phyloP scores from a whole-genome alignment of 2,329 filamentous ascomycete genomes.

The Aspergillus ochraceus region DNA sequence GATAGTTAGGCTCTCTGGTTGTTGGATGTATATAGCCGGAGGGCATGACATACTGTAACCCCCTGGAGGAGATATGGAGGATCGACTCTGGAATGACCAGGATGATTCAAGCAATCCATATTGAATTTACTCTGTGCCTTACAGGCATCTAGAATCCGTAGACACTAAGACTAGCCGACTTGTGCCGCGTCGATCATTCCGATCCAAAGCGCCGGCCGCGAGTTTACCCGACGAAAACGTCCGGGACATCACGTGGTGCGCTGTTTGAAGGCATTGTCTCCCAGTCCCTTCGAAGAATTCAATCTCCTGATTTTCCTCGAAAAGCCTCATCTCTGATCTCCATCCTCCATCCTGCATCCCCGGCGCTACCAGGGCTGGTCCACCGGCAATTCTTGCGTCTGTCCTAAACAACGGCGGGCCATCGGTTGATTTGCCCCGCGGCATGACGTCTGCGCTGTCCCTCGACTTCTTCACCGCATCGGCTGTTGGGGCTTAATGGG shows the following conservation, averaged over 20 bases:
- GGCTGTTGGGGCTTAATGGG: slow-evolving; percentile 17
- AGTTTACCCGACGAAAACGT: slow-evolving; percentile 25
- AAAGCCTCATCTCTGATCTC: background rate
- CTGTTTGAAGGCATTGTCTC: slow-evolving; percentile 6
- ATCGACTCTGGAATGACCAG: too few species aligned
- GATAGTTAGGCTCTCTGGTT: background rate
- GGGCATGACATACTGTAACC: too few species aligned
- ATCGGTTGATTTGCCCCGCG: slow-evolving; percentile 16
- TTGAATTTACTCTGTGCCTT: too few species aligned
- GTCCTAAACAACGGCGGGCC: background rate
- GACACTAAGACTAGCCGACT: background rate
- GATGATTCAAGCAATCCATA: too few species aligned
- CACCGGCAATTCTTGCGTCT: background rate
- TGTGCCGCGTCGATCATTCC: background rate
- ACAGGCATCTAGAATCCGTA: too few species aligned
- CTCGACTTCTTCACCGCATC: slow-evolving; percentile 25
- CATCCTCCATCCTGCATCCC: background rate
- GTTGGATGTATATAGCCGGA: too few species aligned
- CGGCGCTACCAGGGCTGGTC: background rate
- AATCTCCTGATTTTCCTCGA: background rate
- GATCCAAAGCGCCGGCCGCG: slow-evolving; percentile 10
- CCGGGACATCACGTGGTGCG: slow-evolving; percentile 19
- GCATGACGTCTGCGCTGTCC: slow-evolving; percentile 23
- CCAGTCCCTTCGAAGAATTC: background rate
- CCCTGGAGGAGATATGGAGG: too few species aligned